phyloP scores from a whole-genome alignment of 805 yeast genomes.

The Candida maltosa region DNA sequence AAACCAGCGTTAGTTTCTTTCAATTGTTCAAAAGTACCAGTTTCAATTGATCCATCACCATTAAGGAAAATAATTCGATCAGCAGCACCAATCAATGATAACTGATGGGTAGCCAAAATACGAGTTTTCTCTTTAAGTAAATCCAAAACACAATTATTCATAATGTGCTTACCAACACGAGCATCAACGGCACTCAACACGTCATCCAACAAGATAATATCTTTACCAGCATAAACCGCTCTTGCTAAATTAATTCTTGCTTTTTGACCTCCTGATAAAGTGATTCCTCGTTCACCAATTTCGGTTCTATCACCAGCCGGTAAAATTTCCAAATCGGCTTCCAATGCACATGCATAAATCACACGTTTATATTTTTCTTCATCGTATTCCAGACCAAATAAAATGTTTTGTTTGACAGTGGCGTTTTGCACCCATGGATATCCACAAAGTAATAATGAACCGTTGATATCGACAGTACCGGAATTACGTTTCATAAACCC shows the following conservation, averaged over 20 bases:
- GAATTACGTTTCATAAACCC: conserved; percentile 33
- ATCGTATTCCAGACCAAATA: conserved; percentile 24
- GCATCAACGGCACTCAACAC: conserved; percentile 39
- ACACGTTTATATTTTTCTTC: conserved; percentile 22
- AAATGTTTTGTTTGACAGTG: conserved; percentile 29
- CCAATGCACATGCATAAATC: conserved; percentile 27
- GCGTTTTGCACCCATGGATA: conserved; percentile 36
- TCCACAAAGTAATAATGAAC: conserved; percentile 28
- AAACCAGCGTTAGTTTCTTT: conserved; percentile 21
- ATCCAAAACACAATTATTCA: conserved; percentile 28
- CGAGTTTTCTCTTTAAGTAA: conserved; percentile 26
- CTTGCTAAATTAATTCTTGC: conserved; percentile 35
- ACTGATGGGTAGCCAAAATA: conserved; percentile 36
- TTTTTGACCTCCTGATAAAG: conserved; percentile 37
- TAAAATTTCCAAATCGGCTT: conserved; percentile 27
- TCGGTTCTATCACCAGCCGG: conserved; percentile 35
- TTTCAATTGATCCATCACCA: conserved; percentile 29
- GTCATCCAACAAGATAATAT: conserved; percentile 30
- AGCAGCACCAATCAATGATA: conserved; percentile 30
- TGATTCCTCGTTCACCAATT: conserved; percentile 36
- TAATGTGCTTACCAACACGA: conserved; percentile 33
- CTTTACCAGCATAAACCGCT: conserved; percentile 30
- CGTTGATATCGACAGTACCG: conserved; percentile 28
- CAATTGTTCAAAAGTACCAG: conserved; percentile 27
- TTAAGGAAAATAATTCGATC: conserved; percentile 27